phyloP scores from a whole-genome alignment of 305 asterid genomes.

The Rubia peregrina region DNA sequence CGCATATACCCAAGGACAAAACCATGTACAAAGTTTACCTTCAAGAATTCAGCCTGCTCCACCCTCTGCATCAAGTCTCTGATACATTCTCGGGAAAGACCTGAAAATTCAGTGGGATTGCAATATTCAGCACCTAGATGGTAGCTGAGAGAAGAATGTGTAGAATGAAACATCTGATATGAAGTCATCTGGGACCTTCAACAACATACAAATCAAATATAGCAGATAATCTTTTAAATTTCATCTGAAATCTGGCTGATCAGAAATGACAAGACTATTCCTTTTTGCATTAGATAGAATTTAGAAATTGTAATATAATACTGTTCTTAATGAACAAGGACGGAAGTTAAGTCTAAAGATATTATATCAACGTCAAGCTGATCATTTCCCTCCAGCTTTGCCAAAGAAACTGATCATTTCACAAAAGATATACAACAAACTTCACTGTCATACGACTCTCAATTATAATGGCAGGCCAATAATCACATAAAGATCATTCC shows the following conservation, averaged over 20 bases:
- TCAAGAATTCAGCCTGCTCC: conserved; percentile 63
- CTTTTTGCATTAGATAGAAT: neutral
- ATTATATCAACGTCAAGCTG: neutral
- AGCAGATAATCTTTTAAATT: neutral
- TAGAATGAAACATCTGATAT: neutral
- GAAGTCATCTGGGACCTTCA: neutral
- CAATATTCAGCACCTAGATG: conserved; percentile 1
- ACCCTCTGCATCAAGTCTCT: conserved; percentile 69
- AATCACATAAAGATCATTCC: neutral
- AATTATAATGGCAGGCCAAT: neutral
- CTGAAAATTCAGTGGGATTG: conserved; percentile 33
- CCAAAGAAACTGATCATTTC: neutral
- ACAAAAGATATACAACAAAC: neutral
- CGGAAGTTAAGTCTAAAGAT: neutral
- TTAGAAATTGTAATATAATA: neutral
- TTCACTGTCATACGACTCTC: neutral
- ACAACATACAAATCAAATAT: neutral
- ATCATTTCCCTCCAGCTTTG: neutral
- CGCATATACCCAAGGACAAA: conserved; percentile 14
- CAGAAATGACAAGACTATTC: neutral
- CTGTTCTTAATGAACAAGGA: neutral
- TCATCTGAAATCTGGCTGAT: neutral
- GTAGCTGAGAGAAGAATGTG: neutral
- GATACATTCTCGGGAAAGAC: conserved; percentile 72
- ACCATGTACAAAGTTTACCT: conserved; percentile 38